These are phyloP conservation scores for Kwoniella shandongensis DNA, from an alignment of 768 basidiomycete genomes.

Conservation along the genomic window DNA sequence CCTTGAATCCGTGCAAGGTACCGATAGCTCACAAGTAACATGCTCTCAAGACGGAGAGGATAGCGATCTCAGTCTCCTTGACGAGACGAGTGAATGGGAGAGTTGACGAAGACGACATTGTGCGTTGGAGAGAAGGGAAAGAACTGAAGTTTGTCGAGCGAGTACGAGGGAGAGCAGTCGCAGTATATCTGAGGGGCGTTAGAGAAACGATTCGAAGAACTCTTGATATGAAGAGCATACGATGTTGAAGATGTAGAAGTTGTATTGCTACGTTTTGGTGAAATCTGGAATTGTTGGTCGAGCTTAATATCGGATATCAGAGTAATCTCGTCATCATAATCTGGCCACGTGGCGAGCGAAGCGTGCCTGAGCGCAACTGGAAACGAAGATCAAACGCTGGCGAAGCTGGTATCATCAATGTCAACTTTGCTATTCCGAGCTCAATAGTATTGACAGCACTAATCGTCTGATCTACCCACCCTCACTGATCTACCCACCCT, in stretches of 20 bases:
- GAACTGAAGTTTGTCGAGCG: neutral
- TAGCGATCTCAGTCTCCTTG: constrained; percentile 74
- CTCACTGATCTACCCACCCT: constrained; percentile 3
- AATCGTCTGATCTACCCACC: too few relatives aligned
- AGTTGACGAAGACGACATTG: constrained; percentile 5
- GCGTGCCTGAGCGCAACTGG: too few relatives aligned
- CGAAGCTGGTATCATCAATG: too few relatives aligned
- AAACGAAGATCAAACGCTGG: too few relatives aligned
- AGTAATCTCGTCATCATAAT: too few relatives aligned
- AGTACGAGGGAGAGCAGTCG: neutral
- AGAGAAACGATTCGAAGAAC: neutral
- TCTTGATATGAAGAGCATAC: neutral
- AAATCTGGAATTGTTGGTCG: too few relatives aligned
- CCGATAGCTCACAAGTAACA: constrained; percentile 63
- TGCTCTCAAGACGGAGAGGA: constrained; percentile 83
- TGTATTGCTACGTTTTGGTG: neutral
- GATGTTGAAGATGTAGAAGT: neutral
- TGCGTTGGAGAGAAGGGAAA: neutral
- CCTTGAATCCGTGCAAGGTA: neutral
- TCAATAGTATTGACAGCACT: too few relatives aligned
- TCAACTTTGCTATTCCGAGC: too few relatives aligned
- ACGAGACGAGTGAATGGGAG: constrained; percentile 57
- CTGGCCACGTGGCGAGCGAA: too few relatives aligned
- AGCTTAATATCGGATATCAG: too few relatives aligned
- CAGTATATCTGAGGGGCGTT: neutral